Percentiles rank a stretch among this genome's conserved stretches.
phyloP scores from a whole-genome alignment of 139 green algal genomes.

The Closterium sp. region DNA sequence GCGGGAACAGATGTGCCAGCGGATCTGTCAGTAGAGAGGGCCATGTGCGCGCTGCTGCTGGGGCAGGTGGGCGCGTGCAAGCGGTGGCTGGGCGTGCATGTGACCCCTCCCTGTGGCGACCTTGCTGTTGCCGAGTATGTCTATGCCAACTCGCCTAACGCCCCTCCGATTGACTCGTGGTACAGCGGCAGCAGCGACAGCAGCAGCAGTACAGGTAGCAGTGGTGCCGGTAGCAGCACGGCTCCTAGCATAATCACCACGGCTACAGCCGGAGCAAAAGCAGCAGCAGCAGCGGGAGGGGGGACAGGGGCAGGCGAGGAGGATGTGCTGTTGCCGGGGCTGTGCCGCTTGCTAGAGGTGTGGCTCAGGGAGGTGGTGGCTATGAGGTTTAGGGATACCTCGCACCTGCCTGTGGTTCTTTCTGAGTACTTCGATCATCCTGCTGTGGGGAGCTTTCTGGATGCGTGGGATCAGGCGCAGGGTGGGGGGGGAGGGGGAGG shows the following conservation, averaged over 20 bases:
- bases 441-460: neutral
- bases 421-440: slow-evolving; percentile 7
- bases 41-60: slow-evolving; percentile 53
- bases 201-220: neutral
- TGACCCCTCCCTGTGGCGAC: slow-evolving; percentile 6
- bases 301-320: neutral
- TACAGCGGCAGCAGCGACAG: neutral
- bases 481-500: slow-evolving; percentile 4
- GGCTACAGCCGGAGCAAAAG: neutral
- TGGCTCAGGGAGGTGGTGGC: slow-evolving; percentile 44
- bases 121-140: slow-evolving; percentile 37
- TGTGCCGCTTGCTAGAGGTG: slow-evolving; percentile 39
- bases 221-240: neutral
- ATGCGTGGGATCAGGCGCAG: neutral
- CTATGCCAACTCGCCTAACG: slow-evolving; percentile 28
- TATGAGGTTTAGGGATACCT: slow-evolving; percentile 27
- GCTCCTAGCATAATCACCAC: neutral
- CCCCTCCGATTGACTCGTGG: neutral
- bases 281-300: neutral
- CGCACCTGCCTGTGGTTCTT: neutral
- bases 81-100: slow-evolving; percentile 11
- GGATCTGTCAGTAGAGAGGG: slow-evolving; percentile 43
- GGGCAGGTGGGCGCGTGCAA: slow-evolving; percentile 28
- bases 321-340: slow-evolving; percentile 34
- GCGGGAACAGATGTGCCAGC: neutral